Conservation (phyloP, 176 grass and related monocot genomes). For the Hordeum vulgare region DNA sequence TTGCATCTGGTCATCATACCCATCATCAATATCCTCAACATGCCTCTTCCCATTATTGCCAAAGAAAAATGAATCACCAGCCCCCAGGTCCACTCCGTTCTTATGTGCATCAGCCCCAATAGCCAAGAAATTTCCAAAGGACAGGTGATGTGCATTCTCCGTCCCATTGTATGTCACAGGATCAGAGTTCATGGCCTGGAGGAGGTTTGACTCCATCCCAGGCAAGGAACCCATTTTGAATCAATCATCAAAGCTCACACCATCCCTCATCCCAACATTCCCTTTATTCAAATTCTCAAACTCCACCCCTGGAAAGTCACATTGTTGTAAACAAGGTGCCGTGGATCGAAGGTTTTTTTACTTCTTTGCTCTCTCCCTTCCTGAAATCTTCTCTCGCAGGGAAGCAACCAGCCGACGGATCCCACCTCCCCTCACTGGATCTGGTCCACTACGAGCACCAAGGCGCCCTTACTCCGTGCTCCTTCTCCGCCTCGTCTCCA, state of each 20-base stretch:
- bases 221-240: conserved; percentile 59
- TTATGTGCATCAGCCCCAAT: conserved; percentile 58
- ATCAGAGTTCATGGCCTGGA: conserved; percentile 63
- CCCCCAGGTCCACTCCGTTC: conserved; percentile 36
- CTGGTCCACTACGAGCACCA: no score
- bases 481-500: no score
- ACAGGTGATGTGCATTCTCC: conserved; percentile 45
- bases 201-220: conserved; percentile 78
- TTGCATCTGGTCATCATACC: conserved; percentile 48
- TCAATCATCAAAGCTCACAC: conserved; percentile 32
- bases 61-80: conserved; percentile 47
- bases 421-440: no score
- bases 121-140: conserved; percentile 69
- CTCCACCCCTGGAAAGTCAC: conserved; percentile 53
- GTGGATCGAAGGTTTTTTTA: no score
- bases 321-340: conserved; percentile 37
- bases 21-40: conserved; percentile 67
- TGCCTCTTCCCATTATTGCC: conserved; percentile 67
- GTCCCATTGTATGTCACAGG: conserved; percentile 30
- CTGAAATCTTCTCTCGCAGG: no score
- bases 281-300: conserved; percentile 86
- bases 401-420: no score
- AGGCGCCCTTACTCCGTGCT: no score
- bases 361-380: no score
- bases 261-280: conserved; percentile 52